Base-by-base conservation (phyloP, 352 stramenopile genomes). In the Phytopythium helicoides region DNA sequence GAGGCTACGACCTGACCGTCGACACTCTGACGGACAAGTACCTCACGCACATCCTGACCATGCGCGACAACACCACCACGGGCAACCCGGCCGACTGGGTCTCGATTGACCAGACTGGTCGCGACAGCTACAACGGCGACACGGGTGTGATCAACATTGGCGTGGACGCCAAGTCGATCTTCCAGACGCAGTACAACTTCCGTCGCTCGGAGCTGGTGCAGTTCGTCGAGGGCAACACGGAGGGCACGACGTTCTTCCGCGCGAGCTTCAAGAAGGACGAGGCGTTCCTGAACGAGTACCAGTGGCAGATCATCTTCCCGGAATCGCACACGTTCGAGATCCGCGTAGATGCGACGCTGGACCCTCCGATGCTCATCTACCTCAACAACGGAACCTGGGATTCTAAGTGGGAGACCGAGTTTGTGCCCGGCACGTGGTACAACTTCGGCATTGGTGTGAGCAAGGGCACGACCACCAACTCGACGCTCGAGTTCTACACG, bases 151-250 rank as follows among this genome's bases (percentile, higher is more conserved):
- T 83, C 58, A 63, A 58, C 58, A 47, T 85, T 35, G 67, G 36
- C 5, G 76, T 87, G 36, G 73, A 85, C 54, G 52, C 64, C 42
- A 65, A 68, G 36, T 63, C 73, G 15, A 67, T 80, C 18, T 87
- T 81, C 62, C 67, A 71, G 18, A 54, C 47, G 19, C 64, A 83
- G 52, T 58, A 25, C 37, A 81, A 76, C 60, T 80, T 83, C 55
- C 71, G 76, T 42, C 76, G 76, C 58, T 82, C 76, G 8, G 76
- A 87, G 50, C 64, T 87, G 15, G 64, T 85, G 53, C 76, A 85
- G 61, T 76, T 72, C 57, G 44, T 87, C 16, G 63, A 58, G 0
- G 57, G 52, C 38, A 73, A 74, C 48, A 26, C 21, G 3, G 40
- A 52, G 12, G 62, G 64, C 19, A 76, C 59, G 39, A 81, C 69